Conservation (phyloP, 148 eudicot species). For the Arctostaphylos glauca region DNA sequence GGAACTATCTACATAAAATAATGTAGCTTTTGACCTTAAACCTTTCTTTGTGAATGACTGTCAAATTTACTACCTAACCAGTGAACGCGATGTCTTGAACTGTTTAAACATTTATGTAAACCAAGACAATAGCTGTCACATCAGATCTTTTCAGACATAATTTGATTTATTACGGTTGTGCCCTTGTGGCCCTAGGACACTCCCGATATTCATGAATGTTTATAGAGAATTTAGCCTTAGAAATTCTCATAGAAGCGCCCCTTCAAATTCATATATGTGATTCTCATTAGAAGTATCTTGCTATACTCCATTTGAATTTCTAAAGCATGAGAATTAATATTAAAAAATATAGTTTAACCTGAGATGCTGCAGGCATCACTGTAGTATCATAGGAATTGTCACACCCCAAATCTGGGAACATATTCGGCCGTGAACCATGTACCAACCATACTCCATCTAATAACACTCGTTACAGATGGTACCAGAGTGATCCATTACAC, state of each 20-base stretch:
- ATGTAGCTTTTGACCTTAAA: too few species aligned
- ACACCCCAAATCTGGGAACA: too few species aligned
- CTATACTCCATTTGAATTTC: not conserved
- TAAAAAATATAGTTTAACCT: not conserved
- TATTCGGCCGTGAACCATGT: too few species aligned
- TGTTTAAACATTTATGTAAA: too few species aligned
- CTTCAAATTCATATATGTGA: not conserved
- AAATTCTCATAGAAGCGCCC: not conserved
- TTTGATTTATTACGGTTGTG: not conserved
- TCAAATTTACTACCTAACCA: too few species aligned
- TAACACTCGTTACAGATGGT: too few species aligned
- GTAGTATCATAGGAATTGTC: not conserved
- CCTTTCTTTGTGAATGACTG: too few species aligned
- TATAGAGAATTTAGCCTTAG: not conserved
- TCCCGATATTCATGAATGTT: not conserved
- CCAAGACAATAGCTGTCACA: too few species aligned
- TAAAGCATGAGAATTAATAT: not conserved
- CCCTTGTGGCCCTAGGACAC: not conserved
- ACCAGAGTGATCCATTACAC: too few species aligned
- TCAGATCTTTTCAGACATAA: not conserved
- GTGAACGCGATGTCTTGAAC: too few species aligned
- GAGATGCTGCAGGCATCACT: not conserved
- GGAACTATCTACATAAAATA: too few species aligned
- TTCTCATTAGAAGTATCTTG: not conserved
- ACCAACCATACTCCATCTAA: too few species aligned